Conservation (phyloP, 192 early-diverging fungal species). For the Coemansia sp. region DNA sequence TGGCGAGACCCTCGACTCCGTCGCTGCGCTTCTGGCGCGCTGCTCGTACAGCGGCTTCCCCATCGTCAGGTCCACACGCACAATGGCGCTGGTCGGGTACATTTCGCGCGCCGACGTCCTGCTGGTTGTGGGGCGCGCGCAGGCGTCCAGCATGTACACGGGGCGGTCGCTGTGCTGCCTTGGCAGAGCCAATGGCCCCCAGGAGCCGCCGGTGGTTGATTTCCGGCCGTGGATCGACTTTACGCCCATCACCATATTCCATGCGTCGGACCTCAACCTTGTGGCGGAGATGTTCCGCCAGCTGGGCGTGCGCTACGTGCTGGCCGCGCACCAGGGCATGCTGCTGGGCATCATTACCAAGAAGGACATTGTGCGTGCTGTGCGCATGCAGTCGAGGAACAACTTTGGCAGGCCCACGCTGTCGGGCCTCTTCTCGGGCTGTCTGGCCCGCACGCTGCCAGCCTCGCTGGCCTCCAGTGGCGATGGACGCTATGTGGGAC, state of each 20-base stretch:
- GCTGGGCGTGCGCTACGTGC: conserved; percentile 66
- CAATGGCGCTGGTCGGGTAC: conserved; percentile 71
- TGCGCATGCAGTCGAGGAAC: conserved; percentile 49
- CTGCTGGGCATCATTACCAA: conserved; percentile 72
- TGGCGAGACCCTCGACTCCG: conserved; percentile 54
- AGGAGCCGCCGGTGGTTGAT: conserved; percentile 42
- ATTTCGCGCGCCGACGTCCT: conserved; percentile 64
- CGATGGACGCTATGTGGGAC: background rate
- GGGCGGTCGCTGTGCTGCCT: conserved; percentile 40
- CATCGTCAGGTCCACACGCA: conserved; percentile 60
- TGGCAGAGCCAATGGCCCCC: background rate
- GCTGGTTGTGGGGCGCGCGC: conserved; percentile 34
- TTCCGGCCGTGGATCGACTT: conserved; percentile 70
- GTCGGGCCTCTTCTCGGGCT: conserved; percentile 13
- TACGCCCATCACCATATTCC: conserved; percentile 67
- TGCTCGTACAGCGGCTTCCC: conserved; percentile 74
- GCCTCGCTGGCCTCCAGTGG: background rate
- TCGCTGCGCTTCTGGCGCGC: conserved; percentile 49
- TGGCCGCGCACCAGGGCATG: conserved; percentile 62
- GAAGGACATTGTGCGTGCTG: conserved; percentile 65
- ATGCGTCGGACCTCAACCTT: conserved; percentile 64
- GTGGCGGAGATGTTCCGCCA: conserved; percentile 70
- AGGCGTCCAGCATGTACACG: conserved; percentile 22
- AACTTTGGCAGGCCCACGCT: conserved; percentile 26
- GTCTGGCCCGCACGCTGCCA: background rate